Evolutionary conservation across 2,329 filamentous ascomycete genomes (phyloP), one percentile per base, ranked within the genome.

Genomic region (Aspergillus fischeri): DNA sequence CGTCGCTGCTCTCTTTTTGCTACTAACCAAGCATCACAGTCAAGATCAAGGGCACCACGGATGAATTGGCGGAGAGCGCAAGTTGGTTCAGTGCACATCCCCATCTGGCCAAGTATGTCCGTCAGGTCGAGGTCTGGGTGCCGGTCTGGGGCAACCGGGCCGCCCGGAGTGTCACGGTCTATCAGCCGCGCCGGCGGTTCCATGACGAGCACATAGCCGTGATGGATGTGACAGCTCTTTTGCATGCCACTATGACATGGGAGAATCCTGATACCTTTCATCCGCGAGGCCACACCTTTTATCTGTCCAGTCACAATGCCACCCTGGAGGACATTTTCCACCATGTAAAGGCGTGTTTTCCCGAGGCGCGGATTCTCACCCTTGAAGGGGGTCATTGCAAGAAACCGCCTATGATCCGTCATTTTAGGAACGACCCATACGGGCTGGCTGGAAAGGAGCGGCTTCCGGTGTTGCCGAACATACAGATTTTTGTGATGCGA

Each of bases 61-160:
- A 83, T n/a, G 86, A 82, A 17, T 74, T 90, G 44, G 75, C 82
- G 45, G 79, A 85, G 50, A 83, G 87, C 6, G 77, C 82, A 60
- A 61, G 75, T 35, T 90, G 87, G 77, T 88, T 91, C 63, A 71
- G 75, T 17, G 63, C 73, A 9, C 80, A 86, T 58, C 76, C 80
- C 28, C 83, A 89, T 65, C 80, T 91, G 5, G 80, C 83, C 21
- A 64, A 74, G 8, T 85, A 90, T 63, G 84, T 91, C 58, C 86
- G 85, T 62, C 88, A 91, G 66, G 82, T 91, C 58, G 88, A 91
- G 72, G 80, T 91, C 45, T 91, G 88, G 87, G 89, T 91, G 60
- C 88, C 89, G 3, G 87, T 91, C 44, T 91, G 80, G 75, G 79
- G 80, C 17, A 75, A 88, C 65, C 82, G 86, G 62, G 63, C 67